Evolutionary conservation across 176 grass and related monocot genomes (phyloP).

Genomic region (Oryza meridionalis): DNA sequence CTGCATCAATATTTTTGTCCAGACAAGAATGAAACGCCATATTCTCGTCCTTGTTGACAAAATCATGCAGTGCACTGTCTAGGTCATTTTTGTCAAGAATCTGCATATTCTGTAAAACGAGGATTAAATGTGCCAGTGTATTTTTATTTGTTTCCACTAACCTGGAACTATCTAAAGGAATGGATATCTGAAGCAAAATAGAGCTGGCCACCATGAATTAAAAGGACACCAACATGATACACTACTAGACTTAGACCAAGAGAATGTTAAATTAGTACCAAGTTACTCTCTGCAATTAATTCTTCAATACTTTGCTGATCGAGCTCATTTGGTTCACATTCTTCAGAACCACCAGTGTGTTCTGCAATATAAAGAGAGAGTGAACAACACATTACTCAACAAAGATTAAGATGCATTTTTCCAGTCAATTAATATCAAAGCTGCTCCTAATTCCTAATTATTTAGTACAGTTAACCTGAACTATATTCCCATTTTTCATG

Average conservation of each 20-base stretch:
- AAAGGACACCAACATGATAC: not conserved
- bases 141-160: slow-evolving; percentile 13
- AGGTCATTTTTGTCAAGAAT: slow-evolving; percentile 63
- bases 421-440: not conserved
- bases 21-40: slow-evolving; percentile 69
- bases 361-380: slow-evolving; percentile 43
- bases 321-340: slow-evolving; percentile 58
- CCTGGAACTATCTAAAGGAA: not conserved
- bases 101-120: slow-evolving; percentile 72
- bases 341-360: slow-evolving; percentile 43
- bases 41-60: slow-evolving; percentile 73
- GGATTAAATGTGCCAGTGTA: not conserved
- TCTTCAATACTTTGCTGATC: slow-evolving; percentile 73
- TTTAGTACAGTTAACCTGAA: not conserved
- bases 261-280: slow-evolving; percentile 54
- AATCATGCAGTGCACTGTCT: slow-evolving; percentile 71
- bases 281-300: slow-evolving; percentile 69
- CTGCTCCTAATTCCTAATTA: not conserved
- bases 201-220: not conserved
- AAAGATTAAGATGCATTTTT: not conserved
- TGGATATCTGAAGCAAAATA: not conserved
- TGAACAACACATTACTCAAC: slow-evolving; percentile 27
- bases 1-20: slow-evolving; percentile 52
- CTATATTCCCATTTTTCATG: not conserved
- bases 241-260: not conserved